Evolutionary conservation across 495 filamentous ascomycete genomes (phyloP).

Genomic region (Aspergillus bertholletiae): DNA sequence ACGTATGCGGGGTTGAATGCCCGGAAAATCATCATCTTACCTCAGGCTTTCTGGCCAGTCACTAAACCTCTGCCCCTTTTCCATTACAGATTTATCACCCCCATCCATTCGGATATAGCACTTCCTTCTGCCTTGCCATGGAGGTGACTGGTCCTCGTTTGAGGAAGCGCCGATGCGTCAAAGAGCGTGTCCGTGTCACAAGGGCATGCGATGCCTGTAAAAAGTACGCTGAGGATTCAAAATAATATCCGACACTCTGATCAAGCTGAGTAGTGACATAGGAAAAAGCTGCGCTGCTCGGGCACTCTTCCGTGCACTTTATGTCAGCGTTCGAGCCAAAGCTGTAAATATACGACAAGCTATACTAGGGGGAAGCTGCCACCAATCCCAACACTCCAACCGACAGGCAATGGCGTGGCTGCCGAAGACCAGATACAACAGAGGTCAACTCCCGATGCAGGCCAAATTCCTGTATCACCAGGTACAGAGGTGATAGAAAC

Average conservation of each 20-base stretch:
- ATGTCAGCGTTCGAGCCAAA: conserved; percentile 14
- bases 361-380: conserved; percentile 25
- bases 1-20: too few relatives aligned
- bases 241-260: not conserved
- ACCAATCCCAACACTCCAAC: conserved; percentile 7
- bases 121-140: not conserved
- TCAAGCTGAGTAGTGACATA: not conserved
- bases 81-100: not conserved
- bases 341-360: conserved; percentile 21
- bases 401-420: not conserved
- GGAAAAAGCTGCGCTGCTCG: conserved; percentile 31
- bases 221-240: conserved; percentile 9
- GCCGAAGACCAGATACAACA: not conserved
- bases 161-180: conserved; percentile 19
- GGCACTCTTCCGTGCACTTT: conserved; percentile 25
- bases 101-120: not conserved
- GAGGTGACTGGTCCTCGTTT: conserved; percentile 4
- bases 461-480: not conserved
- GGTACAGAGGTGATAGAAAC: not conserved
- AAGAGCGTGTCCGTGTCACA: conserved; percentile 26
- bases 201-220: conserved; percentile 36
- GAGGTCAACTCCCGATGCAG: not conserved
- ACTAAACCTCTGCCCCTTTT: too few relatives aligned
- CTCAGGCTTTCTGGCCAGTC: too few relatives aligned
- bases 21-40: too few relatives aligned